A percentile compares a stretch with the other conserved stretches of the same genome.
Conservation (phyloP, 1,284 basidiomycete genomes). For the Rhodotorula mucilaginosa region DNA sequence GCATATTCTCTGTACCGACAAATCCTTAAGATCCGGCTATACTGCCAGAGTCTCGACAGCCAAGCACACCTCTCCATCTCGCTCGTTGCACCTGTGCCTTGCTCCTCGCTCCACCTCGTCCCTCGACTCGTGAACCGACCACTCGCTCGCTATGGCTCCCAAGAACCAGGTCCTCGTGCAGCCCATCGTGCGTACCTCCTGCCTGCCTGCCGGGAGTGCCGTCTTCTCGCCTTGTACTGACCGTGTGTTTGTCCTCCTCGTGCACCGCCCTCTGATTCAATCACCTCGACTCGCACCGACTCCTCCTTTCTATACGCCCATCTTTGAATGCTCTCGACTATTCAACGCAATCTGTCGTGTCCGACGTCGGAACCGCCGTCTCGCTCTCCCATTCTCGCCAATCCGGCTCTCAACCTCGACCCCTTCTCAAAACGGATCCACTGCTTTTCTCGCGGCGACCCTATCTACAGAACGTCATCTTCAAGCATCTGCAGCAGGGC, state of each 20-base stretch:
- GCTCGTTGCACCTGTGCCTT: too few species aligned
- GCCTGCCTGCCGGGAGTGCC: background rate
- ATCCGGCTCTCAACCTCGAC: constrained; percentile 23
- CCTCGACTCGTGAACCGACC: background rate
- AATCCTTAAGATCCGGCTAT: too few species aligned
- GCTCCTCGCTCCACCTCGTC: background rate
- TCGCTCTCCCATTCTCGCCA: background rate
- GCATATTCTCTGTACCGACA: too few species aligned
- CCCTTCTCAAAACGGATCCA: constrained; percentile 39
- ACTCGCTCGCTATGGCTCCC: background rate
- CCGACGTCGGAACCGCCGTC: background rate
- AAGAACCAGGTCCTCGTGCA: constrained; percentile 77
- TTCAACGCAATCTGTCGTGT: background rate
- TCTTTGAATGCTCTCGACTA: background rate
- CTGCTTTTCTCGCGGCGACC: background rate
- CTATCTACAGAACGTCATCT: constrained; percentile 85
- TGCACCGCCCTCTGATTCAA: too few species aligned
- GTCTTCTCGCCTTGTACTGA: background rate
- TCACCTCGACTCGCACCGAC: background rate
- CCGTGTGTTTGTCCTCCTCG: background rate
- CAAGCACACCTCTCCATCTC: too few species aligned
- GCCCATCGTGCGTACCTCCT: constrained; percentile 73
- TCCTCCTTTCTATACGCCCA: background rate
- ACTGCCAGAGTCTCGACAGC: too few species aligned
- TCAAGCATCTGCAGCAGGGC: constrained; percentile 85